A percentile compares a stretch with the other conserved stretches of the same genome.
Conservation (phyloP, 1,284 basidiomycete species). For the Trametes polyzona region DNA sequence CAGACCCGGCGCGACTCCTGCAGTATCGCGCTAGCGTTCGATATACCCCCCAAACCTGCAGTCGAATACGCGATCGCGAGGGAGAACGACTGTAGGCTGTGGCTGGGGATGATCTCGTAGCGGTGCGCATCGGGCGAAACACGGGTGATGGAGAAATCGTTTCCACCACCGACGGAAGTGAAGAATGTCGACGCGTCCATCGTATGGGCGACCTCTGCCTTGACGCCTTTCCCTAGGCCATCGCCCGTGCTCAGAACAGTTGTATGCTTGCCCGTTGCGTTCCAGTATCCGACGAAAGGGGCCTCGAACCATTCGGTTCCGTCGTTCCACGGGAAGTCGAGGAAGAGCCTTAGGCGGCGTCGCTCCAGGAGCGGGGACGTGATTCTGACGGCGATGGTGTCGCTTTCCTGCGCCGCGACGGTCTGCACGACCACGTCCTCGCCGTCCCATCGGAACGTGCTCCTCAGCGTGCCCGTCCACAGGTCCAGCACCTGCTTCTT, state of each 20-base stretch:
- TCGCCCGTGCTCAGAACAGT: slow-evolving; percentile 39
- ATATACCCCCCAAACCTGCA: slow-evolving; percentile 22
- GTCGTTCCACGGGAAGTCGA: slow-evolving; percentile 70
- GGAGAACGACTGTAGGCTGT: slow-evolving; percentile 35
- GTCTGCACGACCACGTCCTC: slow-evolving; percentile 44
- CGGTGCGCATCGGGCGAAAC: slow-evolving; percentile 47
- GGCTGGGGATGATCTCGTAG: slow-evolving; percentile 43
- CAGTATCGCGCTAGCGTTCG: slow-evolving; percentile 32
- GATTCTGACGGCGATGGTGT: slow-evolving; percentile 47
- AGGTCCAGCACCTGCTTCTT: slow-evolving; percentile 52
- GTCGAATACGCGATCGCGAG: slow-evolving; percentile 40
- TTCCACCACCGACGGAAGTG: slow-evolving; percentile 47
- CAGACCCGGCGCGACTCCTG: slow-evolving; percentile 45
- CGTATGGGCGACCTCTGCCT: slow-evolving; percentile 47
- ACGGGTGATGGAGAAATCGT: slow-evolving; percentile 45
- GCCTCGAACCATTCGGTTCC: slow-evolving; percentile 57
- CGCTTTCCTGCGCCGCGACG: slow-evolving; percentile 44
- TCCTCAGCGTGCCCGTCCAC: slow-evolving; percentile 57
- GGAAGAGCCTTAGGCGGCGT: slow-evolving; percentile 50
- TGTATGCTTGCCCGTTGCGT: slow-evolving; percentile 51
- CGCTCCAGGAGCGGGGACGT: slow-evolving; percentile 44
- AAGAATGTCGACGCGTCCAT: slow-evolving; percentile 47
- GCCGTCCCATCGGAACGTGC: slow-evolving; percentile 46
- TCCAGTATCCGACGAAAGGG: slow-evolving; percentile 60
- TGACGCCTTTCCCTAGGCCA: slow-evolving; percentile 28